A percentile compares a stretch with the other conserved stretches of the same genome.
These are phyloP conservation scores for Fraxinus latifolia DNA, from an alignment of 305 asterid species.

Conservation along the genomic window DNA sequence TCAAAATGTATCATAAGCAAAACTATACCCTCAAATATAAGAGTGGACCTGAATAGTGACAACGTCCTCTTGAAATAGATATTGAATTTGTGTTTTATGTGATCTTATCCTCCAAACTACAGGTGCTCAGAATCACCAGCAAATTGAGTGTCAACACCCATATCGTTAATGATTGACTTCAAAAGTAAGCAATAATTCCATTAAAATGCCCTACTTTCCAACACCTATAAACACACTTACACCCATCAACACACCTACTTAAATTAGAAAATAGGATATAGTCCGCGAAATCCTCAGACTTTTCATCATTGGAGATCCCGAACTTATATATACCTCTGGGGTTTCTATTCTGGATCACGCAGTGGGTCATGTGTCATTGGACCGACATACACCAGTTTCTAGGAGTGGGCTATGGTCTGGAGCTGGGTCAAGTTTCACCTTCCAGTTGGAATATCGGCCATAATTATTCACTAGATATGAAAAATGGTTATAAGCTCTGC, in stretches of 20 bases:
- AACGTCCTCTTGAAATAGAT: neutral
- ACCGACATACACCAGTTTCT: neutral
- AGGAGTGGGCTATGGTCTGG: neutral
- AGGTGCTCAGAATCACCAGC: neutral
- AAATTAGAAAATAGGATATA: neutral
- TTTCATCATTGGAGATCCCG: neutral
- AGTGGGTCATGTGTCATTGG: neutral
- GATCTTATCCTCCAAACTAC: neutral
- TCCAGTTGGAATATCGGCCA: neutral
- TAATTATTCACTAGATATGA: neutral
- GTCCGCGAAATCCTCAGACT: neutral
- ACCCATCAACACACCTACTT: neutral
- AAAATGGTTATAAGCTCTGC: neutral
- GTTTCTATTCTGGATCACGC: neutral
- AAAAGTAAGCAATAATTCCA: neutral
- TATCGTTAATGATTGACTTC: neutral
- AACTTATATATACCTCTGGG: neutral
- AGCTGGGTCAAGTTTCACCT: neutral
- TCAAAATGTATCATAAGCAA: neutral
- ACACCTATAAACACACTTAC: neutral
- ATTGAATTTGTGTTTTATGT: neutral
- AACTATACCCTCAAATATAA: neutral
- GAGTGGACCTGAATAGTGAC: neutral
- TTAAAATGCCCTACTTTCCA: neutral
- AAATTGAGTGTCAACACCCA: neutral